Percentiles rank a stretch among this genome's conserved stretches.
Conservation (phyloP, 192 early-diverging fungal genomes). For the Gonapodya sp. region DNA sequence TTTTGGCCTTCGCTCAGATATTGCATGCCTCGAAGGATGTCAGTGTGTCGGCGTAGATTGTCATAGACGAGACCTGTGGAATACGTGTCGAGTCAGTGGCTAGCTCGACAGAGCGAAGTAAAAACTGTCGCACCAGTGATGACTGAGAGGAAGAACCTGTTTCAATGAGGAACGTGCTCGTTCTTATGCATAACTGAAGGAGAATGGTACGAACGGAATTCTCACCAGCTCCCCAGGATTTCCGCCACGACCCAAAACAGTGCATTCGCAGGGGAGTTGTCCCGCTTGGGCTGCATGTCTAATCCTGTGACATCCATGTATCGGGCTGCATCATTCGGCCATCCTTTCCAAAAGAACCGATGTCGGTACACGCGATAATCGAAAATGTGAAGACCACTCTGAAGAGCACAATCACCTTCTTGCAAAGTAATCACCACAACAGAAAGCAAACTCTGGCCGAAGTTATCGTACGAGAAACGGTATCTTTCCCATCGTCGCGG, state of each 20-base stretch:
- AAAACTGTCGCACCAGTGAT: no score
- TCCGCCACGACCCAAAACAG: not conserved
- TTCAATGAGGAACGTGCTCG: no score
- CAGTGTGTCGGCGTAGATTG: not conserved
- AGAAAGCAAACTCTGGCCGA: not conserved
- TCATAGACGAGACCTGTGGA: not conserved
- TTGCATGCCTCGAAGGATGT: not conserved
- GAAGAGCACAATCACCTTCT: no score
- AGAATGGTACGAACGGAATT: not conserved
- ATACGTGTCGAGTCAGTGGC: no score
- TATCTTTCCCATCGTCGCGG: not conserved
- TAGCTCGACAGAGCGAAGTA: no score
- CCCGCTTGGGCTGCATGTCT: not conserved
- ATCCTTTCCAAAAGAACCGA: not conserved
- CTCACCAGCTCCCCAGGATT: not conserved
- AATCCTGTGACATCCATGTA: not conserved
- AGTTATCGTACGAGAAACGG: not conserved
- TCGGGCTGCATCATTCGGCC: not conserved
- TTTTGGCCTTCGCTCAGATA: not conserved
- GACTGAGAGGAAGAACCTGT: not conserved
- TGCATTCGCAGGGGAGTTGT: not conserved
- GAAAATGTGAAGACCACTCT: not conserved
- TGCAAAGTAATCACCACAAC: not conserved
- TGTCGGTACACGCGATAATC: not conserved
- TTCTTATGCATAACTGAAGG: not conserved